Conservation (phyloP, 2,329 filamentous ascomycete species). For the Xylariomycetidae sp. region DNA sequence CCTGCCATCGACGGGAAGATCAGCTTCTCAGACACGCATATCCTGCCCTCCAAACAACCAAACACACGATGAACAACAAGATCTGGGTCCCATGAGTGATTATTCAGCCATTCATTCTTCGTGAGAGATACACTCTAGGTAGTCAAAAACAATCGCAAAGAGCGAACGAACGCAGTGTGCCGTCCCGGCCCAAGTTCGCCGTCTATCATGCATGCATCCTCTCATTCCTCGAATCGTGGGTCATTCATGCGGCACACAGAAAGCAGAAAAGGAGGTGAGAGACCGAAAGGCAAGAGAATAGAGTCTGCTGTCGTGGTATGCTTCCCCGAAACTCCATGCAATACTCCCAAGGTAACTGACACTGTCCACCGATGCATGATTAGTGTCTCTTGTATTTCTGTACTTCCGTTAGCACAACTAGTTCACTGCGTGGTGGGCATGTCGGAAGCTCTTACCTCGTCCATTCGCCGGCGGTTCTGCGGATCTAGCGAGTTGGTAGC, state of each 20-base stretch:
- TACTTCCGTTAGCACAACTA: not conserved
- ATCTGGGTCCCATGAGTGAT: too few species aligned
- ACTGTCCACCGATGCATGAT: not conserved
- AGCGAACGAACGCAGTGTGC: too few species aligned
- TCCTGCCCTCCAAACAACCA: too few species aligned
- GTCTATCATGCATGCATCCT: constrained; percentile 14
- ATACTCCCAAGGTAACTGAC: not conserved
- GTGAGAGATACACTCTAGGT: too few species aligned
- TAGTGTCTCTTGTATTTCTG: constrained; percentile 21
- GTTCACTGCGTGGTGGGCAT: not conserved
- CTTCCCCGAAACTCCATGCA: constrained; percentile 1
- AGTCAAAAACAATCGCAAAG: too few species aligned
- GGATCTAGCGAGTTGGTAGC: constrained; percentile 89
- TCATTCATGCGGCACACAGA: too few species aligned
- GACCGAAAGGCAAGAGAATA: constrained; percentile 4
- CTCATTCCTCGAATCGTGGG: constrained; percentile 6
- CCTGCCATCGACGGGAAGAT: too few species aligned
- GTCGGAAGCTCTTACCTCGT: constrained; percentile 68
- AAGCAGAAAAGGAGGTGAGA: not conserved
- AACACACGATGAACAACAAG: too few species aligned
- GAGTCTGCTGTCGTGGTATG: not conserved
- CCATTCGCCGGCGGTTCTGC: constrained; percentile 69
- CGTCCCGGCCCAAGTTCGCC: too few species aligned
- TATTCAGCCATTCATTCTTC: too few species aligned
- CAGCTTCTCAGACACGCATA: too few species aligned